A percentile compares a stretch with the other conserved stretches of the same genome.
Evolutionary conservation across 352 stramenopile genomes (phyloP).

Genomic region (Pythium phragmitis): DNA sequence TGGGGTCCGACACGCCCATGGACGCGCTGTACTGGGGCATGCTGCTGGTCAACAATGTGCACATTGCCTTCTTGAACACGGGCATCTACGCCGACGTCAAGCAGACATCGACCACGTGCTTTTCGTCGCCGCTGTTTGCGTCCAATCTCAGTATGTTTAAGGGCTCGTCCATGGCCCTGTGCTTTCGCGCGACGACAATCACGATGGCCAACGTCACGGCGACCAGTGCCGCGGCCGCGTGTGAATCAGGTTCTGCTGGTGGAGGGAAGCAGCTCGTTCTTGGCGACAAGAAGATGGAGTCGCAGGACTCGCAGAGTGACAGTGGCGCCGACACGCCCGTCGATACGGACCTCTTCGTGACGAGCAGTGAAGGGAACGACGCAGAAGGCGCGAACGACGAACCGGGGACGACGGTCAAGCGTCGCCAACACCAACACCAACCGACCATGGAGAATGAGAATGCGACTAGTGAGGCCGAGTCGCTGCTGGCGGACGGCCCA

Average conservation of each 20-base stretch:
- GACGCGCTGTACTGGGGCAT: constrained; percentile 82
- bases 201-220: constrained; percentile 22
- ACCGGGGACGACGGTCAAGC: constrained; percentile 2
- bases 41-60: constrained; percentile 82
- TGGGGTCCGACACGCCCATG: constrained; percentile 77
- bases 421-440: too few relatives aligned
- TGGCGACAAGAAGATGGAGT: background rate
- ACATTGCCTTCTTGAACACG: constrained; percentile 87
- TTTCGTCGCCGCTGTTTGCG: constrained; percentile 42
- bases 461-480: background rate
- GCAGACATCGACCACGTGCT: constrained; percentile 49
- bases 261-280: too few relatives aligned
- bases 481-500: background rate
- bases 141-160: constrained; percentile 18
- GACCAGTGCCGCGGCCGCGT: constrained; percentile 6
- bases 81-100: constrained; percentile 86
- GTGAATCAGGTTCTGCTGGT: background rate
- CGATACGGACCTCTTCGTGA: background rate
- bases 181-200: constrained; percentile 47
- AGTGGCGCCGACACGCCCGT: background rate
- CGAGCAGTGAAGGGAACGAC: constrained; percentile 8
- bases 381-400: background rate
- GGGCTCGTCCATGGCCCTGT: constrained; percentile 57
- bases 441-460: background rate
- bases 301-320: background rate